A percentile compares a stretch with the other conserved stretches of the same genome.
phyloP scores from a whole-genome alignment of 2,329 filamentous ascomycete genomes.

The Diaporthe citrichinensis region DNA sequence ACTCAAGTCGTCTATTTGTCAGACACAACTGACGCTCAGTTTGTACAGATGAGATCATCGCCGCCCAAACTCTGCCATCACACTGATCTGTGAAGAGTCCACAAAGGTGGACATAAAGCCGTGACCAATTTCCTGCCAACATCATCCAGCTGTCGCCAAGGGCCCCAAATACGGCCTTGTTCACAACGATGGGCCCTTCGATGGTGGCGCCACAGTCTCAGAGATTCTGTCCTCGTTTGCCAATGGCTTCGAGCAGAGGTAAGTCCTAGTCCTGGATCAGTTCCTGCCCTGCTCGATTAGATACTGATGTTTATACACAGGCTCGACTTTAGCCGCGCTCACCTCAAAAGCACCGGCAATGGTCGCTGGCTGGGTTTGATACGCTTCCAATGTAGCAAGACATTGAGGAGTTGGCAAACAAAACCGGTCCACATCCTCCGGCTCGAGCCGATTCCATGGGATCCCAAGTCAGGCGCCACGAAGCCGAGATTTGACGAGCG shows the following conservation, averaged over 20 bases:
- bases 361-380: neutral
- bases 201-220: neutral
- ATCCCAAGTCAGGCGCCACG: neutral
- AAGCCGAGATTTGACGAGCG: neutral
- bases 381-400: neutral
- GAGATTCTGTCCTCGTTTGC: neutral
- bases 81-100: neutral
- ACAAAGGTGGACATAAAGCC: too few species aligned
- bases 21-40: neutral
- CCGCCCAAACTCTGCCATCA: neutral
- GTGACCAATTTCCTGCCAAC: too few species aligned
- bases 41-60: neutral
- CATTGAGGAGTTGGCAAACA: neutral
- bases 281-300: neutral
- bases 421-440: neutral
- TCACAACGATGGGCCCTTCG: slow-evolving; percentile 5
- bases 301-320: neutral
- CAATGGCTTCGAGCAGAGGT: neutral
- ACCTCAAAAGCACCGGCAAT: neutral
- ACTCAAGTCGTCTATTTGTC: neutral
- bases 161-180: neutral
- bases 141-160: neutral
- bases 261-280: neutral
- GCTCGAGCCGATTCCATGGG: neutral
- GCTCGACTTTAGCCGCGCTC: neutral